phyloP scores from a whole-genome alignment of 306 rosid species.

The Trifolium subterraneum region DNA sequence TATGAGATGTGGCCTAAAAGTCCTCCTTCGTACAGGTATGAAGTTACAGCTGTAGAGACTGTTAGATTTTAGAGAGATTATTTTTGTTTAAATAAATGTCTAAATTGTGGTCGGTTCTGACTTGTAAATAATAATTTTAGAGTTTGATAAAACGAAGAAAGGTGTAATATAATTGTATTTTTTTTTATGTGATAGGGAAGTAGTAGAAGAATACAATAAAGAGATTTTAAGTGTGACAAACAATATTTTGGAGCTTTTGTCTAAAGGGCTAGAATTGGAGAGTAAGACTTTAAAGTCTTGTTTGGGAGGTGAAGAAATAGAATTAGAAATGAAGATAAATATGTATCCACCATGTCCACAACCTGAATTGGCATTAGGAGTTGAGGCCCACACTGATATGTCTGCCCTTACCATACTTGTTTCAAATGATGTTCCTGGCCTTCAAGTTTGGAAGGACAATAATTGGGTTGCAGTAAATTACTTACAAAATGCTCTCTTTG shows the following conservation, averaged over 20 bases:
- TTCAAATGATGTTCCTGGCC: slow-evolving; percentile 65
- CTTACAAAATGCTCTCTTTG: slow-evolving; percentile 53
- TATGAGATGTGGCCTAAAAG: slow-evolving; percentile 56
- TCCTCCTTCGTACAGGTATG: slow-evolving; percentile 58
- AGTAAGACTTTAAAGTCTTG: slow-evolving; percentile 43
- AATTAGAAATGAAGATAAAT: slow-evolving; percentile 75
- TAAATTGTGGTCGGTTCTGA: too few species aligned
- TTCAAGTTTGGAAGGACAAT: slow-evolving; percentile 59
- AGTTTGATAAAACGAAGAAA: neutral
- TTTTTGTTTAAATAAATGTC: too few species aligned
- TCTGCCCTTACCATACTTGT: slow-evolving; percentile 66
- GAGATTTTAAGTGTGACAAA: slow-evolving; percentile 53
- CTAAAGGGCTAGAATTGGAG: slow-evolving; percentile 64
- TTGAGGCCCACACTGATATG: slow-evolving; percentile 83
- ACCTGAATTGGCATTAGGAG: slow-evolving; percentile 70
- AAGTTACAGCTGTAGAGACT: neutral
- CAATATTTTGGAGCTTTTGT: slow-evolving; percentile 51
- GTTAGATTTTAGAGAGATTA: neutral
- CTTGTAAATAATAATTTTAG: neutral
- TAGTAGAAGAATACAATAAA: slow-evolving; percentile 56
- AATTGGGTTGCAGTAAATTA: slow-evolving; percentile 60
- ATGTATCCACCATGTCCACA: slow-evolving; percentile 84
- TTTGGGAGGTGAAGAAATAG: slow-evolving; percentile 57
- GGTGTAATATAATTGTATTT: neutral
- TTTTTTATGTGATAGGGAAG: slow-evolving; percentile 46